Base-by-base conservation (phyloP, 345 rosid species). In the Excoecaria agallocha region DNA sequence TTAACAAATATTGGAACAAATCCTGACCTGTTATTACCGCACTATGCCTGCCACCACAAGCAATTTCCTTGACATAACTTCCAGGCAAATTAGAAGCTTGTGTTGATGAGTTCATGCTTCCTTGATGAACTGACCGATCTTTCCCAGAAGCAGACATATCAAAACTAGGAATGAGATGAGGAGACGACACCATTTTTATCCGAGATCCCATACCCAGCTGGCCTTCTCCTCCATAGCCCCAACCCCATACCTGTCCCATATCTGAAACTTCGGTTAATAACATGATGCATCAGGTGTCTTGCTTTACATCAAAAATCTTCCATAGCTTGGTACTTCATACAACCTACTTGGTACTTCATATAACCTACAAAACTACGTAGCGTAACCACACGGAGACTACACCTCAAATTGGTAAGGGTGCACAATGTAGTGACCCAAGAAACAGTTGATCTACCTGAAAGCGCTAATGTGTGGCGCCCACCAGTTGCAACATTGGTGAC, bases 221-320 rank as follows among this genome's bases (percentile, higher is more conserved):
- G 69, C 98, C 97, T 84, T 93, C 97, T 20, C 97, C 98, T 82
- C 97, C 97, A 81, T 91, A 91, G 85, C 97, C 98, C 98, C 98
- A 91, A 82, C 97, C 97, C 98, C 95, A 93, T 41, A 93, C 94
- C 91, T 93, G 97, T 80, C 97, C 98, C 79, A 86, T 70, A 91
- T 91, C 94, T 93, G 95, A 85, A 93, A 88, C 92, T 83, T 83
- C 72, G 82, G 87, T 79, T 65, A 89, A 86, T 84, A 86, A 84
- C 73, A 90, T 78, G 89, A 87, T 79, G 83, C 83, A 83, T 82
- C 84, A 85, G 80, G 82, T 73, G 80, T 83, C 86, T 83, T 79
- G 86, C 81, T 82, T 81, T 85, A 84, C 84, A 84, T 88, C 65
- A 87, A 85, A 84, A 85, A 84, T 79, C 87, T 81, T 86, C 88